Conservation (phyloP, 2,329 filamentous ascomycete species). For the Xenosphaeropsis pyriputrescens region DNA sequence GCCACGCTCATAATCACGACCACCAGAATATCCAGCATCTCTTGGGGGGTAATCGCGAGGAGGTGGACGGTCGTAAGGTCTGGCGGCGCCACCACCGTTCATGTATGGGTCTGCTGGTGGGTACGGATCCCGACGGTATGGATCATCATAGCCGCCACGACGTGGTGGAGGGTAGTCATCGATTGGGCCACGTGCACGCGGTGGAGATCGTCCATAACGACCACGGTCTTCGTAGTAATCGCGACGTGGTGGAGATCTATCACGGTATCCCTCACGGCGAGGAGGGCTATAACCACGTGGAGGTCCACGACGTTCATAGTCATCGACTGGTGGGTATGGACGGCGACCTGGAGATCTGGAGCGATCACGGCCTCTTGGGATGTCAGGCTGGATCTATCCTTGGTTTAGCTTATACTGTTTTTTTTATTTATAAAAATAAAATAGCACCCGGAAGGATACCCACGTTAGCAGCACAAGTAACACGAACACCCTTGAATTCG, state of each 20-base stretch:
- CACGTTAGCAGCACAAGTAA: conserved; percentile 83
- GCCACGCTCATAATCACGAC: conserved; percentile 1
- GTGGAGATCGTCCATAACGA: conserved; percentile 69
- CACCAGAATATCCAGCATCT: conserved; percentile 5
- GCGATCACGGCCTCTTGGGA: conserved; percentile 51
- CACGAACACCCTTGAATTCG: conserved; percentile 82
- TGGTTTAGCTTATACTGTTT: conserved; percentile 13
- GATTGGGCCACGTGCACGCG: conserved; percentile 53
- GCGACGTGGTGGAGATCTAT: conserved; percentile 66
- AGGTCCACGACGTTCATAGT: conserved; percentile 73
- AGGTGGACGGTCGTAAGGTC: conserved; percentile 30
- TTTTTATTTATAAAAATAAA: background rate
- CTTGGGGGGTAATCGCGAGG: conserved; percentile 19
- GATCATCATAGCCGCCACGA: conserved; percentile 57
- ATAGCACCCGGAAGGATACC: too few species aligned
- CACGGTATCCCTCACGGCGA: conserved; percentile 72
- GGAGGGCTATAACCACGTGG: conserved; percentile 76
- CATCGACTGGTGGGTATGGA: conserved; percentile 56
- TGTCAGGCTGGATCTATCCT: conserved; percentile 62
- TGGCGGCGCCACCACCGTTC: conserved; percentile 27
- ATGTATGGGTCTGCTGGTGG: conserved; percentile 42
- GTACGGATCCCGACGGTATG: conserved; percentile 57
- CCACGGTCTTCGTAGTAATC: conserved; percentile 77
- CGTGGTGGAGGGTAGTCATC: conserved; percentile 65
- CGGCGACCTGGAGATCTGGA: conserved; percentile 65